Base-by-base conservation (phyloP, 2,329 filamentous ascomycete species). In the Neonectria ditissima region DNA sequence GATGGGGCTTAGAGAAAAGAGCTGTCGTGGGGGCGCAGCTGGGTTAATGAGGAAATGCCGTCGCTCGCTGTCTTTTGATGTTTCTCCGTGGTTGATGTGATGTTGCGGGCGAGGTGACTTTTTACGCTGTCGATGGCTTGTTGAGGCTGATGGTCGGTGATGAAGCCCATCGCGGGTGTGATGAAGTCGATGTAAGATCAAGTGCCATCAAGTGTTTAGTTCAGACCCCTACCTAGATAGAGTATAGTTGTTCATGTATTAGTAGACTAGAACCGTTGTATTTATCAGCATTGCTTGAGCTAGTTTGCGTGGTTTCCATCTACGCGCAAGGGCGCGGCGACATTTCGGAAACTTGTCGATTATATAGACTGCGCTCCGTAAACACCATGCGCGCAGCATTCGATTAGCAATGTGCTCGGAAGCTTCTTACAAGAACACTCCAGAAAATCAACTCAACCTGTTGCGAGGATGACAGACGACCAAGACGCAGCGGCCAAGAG, bases 341-440 rank as follows among this genome's bases (percentile, higher is more conserved):
- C 64, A 55, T 65, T 60, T 62, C 61, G 65, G 65, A 48, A 11
- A 66, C 65, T 64, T 59, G 18, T 56, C 2, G 1, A 18, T 14
- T n/a, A 22, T 18, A 55, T 57, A 63, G n/a, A n/a, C n/a, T n/a
- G n/a, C n/a, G n/a, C n/a, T n/a, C n/a, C n/a, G n/a, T n/a, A n/a
- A n/a, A 32, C 8, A 32, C 16, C 7, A 10, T 18, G n/a, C 26
- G 16, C 10, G 45, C 9, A 6, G 18, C 26, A 34, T 34, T 20
- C 26, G 32, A 5, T 18, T 8, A 30, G 16, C 45, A 48, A 48
- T n/a, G n/a, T n/a, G n/a, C 26, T 30, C 41, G 7, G 8, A 4
- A 22, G 26, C 2, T 24, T 24, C 43, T 45, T 18, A 14, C 3
- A 18, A 50, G 26, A 32, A n/a, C 28, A 32, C 10, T 20, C 2